Conservation (phyloP, 495 filamentous ascomycete species). For the Pseudoneurospora amorphoporcata region DNA sequence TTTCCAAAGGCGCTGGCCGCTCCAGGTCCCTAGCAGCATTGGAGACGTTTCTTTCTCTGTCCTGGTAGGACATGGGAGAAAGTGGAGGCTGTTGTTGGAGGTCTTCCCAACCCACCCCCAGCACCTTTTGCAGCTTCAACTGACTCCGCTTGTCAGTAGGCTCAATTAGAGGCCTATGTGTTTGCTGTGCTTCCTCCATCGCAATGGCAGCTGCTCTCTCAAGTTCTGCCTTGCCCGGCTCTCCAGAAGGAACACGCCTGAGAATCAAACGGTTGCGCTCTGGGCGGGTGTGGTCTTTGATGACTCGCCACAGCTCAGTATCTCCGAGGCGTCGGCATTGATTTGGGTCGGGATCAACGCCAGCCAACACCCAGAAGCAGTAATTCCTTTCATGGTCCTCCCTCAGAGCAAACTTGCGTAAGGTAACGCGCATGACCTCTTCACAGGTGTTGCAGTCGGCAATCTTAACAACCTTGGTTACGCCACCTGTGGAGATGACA, state of each 20-base stretch:
- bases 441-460: constrained; percentile 82
- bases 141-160: constrained; percentile 55
- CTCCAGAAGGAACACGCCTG: constrained; percentile 74
- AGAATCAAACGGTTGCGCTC: constrained; percentile 88
- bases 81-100: constrained; percentile 61
- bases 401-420: constrained; percentile 68
- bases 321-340: constrained; percentile 73
- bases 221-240: constrained; percentile 72
- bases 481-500: constrained; percentile 83
- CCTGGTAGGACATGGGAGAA: constrained; percentile 60
- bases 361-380: constrained; percentile 75
- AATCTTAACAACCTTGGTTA: constrained; percentile 83
- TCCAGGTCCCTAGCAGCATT: constrained; percentile 50
- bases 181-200: constrained; percentile 66
- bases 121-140: constrained; percentile 69
- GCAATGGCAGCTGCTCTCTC: constrained; percentile 74
- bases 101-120: constrained; percentile 75
- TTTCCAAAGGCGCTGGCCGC: constrained; percentile 40
- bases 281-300: constrained; percentile 57
- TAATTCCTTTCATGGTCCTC: constrained; percentile 71
- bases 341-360: constrained; percentile 66
- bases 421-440: constrained; percentile 74
- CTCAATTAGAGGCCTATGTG: constrained; percentile 54
- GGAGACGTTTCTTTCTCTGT: constrained; percentile 54
- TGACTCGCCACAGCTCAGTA: constrained; percentile 75